These are phyloP conservation scores for Cordyceps javanica DNA, from an alignment of 2,329 filamentous ascomycete genomes.

Conservation along the genomic window DNA sequence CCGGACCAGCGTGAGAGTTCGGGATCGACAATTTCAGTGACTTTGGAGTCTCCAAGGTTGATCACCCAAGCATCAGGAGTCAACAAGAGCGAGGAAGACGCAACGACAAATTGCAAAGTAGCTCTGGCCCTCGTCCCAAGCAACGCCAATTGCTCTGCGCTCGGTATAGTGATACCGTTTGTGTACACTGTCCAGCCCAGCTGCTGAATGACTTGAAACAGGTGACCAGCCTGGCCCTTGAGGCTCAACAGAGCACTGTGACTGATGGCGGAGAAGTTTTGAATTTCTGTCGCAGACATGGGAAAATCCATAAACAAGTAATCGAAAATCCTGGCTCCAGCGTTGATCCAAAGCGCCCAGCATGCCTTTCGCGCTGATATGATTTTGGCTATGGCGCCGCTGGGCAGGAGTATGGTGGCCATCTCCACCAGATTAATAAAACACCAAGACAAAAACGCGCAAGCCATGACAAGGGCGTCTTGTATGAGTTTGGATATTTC, in stretches of 20 bases:
- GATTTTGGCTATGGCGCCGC: slow-evolving; percentile 24
- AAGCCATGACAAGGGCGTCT: slow-evolving; percentile 62
- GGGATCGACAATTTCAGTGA: slow-evolving; percentile 40
- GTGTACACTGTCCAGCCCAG: slow-evolving; percentile 38
- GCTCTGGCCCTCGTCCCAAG: neutral
- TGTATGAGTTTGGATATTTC: slow-evolving; percentile 72
- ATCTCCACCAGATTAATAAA: slow-evolving; percentile 34
- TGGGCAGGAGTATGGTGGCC: slow-evolving; percentile 29
- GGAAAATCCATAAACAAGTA: slow-evolving; percentile 46
- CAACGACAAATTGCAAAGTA: neutral
- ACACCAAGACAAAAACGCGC: slow-evolving; percentile 48
- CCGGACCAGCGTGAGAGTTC: slow-evolving; percentile 62
- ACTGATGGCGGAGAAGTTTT: slow-evolving; percentile 70
- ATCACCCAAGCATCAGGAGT: slow-evolving; percentile 54
- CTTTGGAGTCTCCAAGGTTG: slow-evolving; percentile 41
- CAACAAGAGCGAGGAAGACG: slow-evolving; percentile 24
- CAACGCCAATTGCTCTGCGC: slow-evolving; percentile 14
- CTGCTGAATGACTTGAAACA: slow-evolving; percentile 33
- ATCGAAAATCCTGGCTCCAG: slow-evolving; percentile 42
- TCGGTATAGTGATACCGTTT: slow-evolving; percentile 31
- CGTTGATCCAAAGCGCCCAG: slow-evolving; percentile 36
- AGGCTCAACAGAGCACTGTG: slow-evolving; percentile 61
- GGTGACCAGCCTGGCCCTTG: slow-evolving; percentile 43
- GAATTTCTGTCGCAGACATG: slow-evolving; percentile 56
- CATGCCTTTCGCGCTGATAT: slow-evolving; percentile 31